These are phyloP conservation scores for Leccinellum albellum DNA, from an alignment of 768 basidiomycete species.

Conservation along the genomic window DNA sequence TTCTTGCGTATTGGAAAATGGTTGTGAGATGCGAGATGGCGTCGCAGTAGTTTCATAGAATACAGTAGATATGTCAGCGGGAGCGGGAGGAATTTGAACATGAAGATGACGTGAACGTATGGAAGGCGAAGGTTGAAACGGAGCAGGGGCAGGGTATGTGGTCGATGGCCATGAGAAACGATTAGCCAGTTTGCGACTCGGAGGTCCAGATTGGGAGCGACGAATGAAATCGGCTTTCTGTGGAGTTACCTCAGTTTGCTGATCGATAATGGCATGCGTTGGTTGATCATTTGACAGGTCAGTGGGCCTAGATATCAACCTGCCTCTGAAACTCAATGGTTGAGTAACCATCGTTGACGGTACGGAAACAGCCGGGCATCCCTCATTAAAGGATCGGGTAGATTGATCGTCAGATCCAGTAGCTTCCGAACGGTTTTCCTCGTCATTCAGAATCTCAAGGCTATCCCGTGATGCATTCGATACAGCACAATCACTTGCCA, in stretches of 20 bases:
- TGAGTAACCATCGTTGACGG: constrained; percentile 8
- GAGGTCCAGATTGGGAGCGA: constrained; percentile 44
- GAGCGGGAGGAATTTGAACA: constrained; percentile 28
- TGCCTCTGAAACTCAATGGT: constrained; percentile 23
- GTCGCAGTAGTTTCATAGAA: constrained; percentile 58
- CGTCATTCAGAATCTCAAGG: constrained; percentile 60
- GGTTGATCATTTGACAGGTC: constrained; percentile 5
- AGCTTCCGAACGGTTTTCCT: constrained; percentile 55
- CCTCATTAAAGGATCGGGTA: constrained; percentile 61
- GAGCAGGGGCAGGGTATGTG: constrained; percentile 44
- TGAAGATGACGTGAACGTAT: constrained; percentile 30
- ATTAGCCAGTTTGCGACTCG: constrained; percentile 34
- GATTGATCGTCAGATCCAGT: constrained; percentile 71
- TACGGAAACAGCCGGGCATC: constrained; percentile 25
- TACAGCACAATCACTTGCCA: constrained; percentile 51
- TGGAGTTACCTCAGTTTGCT: constrained; percentile 17
- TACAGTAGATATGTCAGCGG: constrained; percentile 53
- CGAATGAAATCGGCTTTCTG: constrained; percentile 39
- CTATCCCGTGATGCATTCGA: constrained; percentile 58
- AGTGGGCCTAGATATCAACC: constrained; percentile 17
- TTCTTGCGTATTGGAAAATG: constrained; percentile 16
- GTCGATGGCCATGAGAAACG: constrained; percentile 39
- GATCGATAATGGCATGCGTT: not conserved
- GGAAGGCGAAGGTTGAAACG: constrained; percentile 42
- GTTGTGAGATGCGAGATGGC: constrained; percentile 25